A percentile compares a stretch with the other conserved stretches of the same genome.
These are phyloP conservation scores for Colletotrichum godetiae DNA, from an alignment of 2,329 filamentous ascomycete genomes.

Conservation along the genomic window DNA sequence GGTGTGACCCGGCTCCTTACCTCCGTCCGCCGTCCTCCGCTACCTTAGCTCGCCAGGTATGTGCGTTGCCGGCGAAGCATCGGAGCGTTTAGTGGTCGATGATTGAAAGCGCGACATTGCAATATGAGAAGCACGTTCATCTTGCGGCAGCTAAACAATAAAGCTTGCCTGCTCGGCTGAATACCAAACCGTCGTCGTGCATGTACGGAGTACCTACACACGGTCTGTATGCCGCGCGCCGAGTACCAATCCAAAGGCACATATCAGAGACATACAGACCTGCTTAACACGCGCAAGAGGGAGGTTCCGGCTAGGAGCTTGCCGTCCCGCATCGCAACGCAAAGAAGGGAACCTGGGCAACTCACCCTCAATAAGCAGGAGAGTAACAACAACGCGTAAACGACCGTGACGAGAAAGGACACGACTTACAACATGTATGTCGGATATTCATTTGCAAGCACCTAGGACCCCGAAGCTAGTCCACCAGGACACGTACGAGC, in stretches of 20 bases:
- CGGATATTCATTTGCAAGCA: not conserved
- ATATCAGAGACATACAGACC: constrained; percentile 14
- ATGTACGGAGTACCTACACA: not conserved
- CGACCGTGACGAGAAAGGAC: not conserved
- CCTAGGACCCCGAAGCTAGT: not conserved
- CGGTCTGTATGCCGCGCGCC: not conserved
- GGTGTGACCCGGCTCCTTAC: not conserved
- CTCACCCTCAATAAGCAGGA: not conserved
- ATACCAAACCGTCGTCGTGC: constrained; percentile 18
- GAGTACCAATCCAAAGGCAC: constrained; percentile 1
- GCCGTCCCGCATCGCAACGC: not conserved
- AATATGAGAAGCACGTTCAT: not conserved
- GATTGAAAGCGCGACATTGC: not conserved
- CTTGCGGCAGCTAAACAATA: not conserved
- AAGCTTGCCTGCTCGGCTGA: constrained; percentile 10
- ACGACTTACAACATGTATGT: not conserved
- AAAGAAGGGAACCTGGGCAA: not conserved
- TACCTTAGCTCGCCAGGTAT: not conserved
- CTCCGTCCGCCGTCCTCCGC: not conserved
- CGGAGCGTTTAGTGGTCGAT: not conserved
- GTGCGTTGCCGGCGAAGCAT: not conserved
- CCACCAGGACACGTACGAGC: not conserved
- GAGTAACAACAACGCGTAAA: not conserved
- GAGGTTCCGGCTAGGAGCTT: not conserved
- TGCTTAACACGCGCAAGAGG: not conserved